These are phyloP conservation scores for Malassezia dermatis DNA, from an alignment of 1,284 basidiomycete genomes.

Conservation along the genomic window DNA sequence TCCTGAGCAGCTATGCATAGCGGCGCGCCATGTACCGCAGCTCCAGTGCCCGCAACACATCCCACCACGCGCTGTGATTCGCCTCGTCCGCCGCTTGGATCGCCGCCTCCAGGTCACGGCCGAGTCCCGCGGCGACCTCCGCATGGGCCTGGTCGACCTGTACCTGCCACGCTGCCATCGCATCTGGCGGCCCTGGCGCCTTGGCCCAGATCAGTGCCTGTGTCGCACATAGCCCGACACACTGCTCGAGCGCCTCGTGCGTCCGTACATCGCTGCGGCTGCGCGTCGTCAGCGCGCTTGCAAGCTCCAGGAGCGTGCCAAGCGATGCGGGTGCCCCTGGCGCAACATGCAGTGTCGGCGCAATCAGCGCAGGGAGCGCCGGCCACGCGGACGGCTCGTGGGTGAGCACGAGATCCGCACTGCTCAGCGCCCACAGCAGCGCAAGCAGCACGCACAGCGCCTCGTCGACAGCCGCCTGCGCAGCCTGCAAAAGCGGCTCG, in stretches of 20 bases:
- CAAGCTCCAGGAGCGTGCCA: conserved; percentile 35
- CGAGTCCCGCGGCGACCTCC: conserved; percentile 14
- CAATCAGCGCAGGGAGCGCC: conserved; percentile 49
- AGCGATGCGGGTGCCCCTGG: conserved; percentile 30
- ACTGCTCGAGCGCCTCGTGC: conserved; percentile 5
- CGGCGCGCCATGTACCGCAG: neutral
- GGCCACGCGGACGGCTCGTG: conserved; percentile 63
- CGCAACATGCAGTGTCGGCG: conserved; percentile 27
- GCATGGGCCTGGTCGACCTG: conserved; percentile 3
- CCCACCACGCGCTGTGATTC: neutral
- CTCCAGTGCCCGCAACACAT: conserved; percentile 1
- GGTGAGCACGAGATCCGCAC: conserved; percentile 60
- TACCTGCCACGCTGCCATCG: neutral
- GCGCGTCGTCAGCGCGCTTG: neutral
- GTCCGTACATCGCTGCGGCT: neutral
- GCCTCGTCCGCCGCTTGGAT: conserved; percentile 6
- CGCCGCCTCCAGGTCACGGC: conserved; percentile 15
- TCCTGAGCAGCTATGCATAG: neutral
- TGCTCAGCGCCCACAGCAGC: conserved; percentile 62
- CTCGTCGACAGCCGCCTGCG: conserved; percentile 50
- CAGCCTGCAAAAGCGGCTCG: conserved; percentile 53
- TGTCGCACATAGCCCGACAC: conserved; percentile 11
- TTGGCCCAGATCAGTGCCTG: conserved; percentile 14
- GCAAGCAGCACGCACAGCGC: conserved; percentile 49
- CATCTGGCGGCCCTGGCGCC: neutral